These are phyloP conservation scores for Tardiomyces blankii DNA, from an alignment of 1,139 yeast genomes.

Conservation along the genomic window DNA sequence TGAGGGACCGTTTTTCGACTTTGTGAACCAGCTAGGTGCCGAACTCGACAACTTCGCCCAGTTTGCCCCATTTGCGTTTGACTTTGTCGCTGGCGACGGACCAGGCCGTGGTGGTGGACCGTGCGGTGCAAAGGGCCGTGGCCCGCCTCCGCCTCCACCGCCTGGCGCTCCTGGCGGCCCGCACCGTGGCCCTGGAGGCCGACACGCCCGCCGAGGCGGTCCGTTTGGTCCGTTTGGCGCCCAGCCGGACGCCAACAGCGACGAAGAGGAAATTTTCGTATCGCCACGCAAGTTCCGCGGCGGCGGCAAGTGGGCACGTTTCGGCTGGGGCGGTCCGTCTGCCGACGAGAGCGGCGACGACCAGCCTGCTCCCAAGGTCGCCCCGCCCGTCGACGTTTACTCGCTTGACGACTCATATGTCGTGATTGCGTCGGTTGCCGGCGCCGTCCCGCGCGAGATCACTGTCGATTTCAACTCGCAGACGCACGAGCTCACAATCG, in stretches of 20 bases:
- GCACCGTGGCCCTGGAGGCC: not conserved
- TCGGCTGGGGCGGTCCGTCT: not conserved
- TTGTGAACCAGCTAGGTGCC: not conserved
- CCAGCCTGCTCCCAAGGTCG: slow-evolving; percentile 31
- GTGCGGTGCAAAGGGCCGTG: no score
- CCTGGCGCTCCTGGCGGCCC: not conserved
- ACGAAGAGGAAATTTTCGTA: not conserved
- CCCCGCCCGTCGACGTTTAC: slow-evolving; percentile 47
- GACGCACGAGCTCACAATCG: slow-evolving; percentile 36
- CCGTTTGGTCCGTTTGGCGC: not conserved
- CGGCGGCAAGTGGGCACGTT: not conserved
- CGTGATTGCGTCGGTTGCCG: slow-evolving; percentile 41
- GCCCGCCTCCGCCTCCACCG: no score
- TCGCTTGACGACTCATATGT: slow-evolving; percentile 34
- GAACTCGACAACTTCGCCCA: not conserved
- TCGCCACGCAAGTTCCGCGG: not conserved
- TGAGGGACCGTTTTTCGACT: not conserved
- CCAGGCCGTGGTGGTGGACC: not conserved
- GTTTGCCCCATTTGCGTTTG: not conserved
- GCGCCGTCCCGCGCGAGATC: slow-evolving; percentile 40
- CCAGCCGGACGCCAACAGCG: not conserved
- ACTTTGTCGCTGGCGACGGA: not conserved
- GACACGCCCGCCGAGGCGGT: not conserved
- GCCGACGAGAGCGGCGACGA: not conserved
- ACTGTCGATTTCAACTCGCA: slow-evolving; percentile 46